Percentiles rank a stretch among this genome's conserved stretches.
These are phyloP conservation scores for Lactuca sativa DNA, from an alignment of 129 eudicot species.

Conservation along the genomic window DNA sequence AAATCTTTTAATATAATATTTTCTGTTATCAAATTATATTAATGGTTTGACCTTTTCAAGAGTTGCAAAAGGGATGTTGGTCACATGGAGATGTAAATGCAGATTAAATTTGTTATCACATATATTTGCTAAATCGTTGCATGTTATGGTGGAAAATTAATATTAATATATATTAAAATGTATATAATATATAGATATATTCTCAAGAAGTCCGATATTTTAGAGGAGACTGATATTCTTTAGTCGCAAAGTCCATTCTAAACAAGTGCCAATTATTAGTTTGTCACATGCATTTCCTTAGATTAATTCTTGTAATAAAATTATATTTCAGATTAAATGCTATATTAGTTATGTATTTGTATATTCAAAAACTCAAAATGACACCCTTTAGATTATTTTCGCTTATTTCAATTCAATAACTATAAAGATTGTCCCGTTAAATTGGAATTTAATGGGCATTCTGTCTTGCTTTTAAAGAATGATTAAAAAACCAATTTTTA, in stretches of 20 bases:
- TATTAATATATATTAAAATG: background rate
- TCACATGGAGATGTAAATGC: conserved; percentile 2
- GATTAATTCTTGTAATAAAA: background rate
- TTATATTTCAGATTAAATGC: background rate
- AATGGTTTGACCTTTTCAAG: background rate
- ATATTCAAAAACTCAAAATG: background rate
- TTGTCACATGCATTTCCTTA: conserved; percentile 22
- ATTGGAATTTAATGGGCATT: no score
- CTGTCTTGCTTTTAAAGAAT: no score
- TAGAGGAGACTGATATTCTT: conserved; percentile 14
- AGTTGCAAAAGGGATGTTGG: background rate
- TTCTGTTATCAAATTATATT: no score
- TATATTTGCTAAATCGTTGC: conserved; percentile 18
- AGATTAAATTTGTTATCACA: background rate
- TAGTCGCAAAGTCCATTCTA: conserved; percentile 30
- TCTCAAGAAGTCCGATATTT: conserved; percentile 1
- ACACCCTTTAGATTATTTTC: no score
- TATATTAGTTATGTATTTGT: background rate
- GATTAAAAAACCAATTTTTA: no score
- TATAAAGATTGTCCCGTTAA: no score
- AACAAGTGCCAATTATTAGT: conserved; percentile 21
- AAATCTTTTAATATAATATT: no score
- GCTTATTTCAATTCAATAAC: no score
- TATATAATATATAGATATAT: background rate
- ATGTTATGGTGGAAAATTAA: conserved; percentile 5